Evolutionary conservation across 371 early-diverging fungal genomes (phyloP).

Genomic region (Thermomucor indicae-seudaticae): DNA sequence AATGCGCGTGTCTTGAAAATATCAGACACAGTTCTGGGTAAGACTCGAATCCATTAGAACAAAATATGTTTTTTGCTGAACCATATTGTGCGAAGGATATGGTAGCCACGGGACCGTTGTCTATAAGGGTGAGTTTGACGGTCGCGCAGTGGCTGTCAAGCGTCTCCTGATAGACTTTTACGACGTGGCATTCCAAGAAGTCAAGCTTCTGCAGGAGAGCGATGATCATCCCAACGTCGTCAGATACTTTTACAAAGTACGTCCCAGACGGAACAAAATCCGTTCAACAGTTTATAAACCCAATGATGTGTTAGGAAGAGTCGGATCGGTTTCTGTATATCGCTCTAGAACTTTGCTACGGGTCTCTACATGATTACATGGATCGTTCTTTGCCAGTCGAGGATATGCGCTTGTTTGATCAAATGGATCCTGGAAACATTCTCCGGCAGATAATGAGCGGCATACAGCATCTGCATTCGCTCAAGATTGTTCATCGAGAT

Average conservation of each 20-base stretch:
- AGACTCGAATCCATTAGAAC: neutral
- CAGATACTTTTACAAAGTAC: constrained; percentile 84
- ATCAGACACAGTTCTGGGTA: constrained; percentile 43
- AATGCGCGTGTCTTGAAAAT: constrained; percentile 30
- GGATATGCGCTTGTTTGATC: constrained; percentile 26
- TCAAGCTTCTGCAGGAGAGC: constrained; percentile 84
- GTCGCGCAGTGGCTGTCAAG: constrained; percentile 92
- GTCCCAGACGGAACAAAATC: neutral
- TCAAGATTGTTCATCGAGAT: constrained; percentile 96
- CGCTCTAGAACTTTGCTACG: constrained; percentile 88
- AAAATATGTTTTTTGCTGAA: too few species aligned
- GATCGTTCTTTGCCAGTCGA: constrained; percentile 31
- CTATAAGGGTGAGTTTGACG: constrained; percentile 88
- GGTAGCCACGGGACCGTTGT: constrained; percentile 98
- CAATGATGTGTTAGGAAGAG: constrained; percentile 63
- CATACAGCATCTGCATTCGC: constrained; percentile 81
- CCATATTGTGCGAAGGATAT: too few species aligned
- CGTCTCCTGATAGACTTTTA: constrained; percentile 91
- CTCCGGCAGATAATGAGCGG: constrained; percentile 81
- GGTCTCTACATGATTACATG: constrained; percentile 65
- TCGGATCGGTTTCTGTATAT: constrained; percentile 91
- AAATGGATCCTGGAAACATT: constrained; percentile 48
- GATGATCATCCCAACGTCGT: constrained; percentile 96
- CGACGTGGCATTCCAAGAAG: constrained; percentile 92
- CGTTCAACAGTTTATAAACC: neutral